Conservation (phyloP, 2,329 filamentous ascomycete genomes). For the Monosporascus ibericus region DNA sequence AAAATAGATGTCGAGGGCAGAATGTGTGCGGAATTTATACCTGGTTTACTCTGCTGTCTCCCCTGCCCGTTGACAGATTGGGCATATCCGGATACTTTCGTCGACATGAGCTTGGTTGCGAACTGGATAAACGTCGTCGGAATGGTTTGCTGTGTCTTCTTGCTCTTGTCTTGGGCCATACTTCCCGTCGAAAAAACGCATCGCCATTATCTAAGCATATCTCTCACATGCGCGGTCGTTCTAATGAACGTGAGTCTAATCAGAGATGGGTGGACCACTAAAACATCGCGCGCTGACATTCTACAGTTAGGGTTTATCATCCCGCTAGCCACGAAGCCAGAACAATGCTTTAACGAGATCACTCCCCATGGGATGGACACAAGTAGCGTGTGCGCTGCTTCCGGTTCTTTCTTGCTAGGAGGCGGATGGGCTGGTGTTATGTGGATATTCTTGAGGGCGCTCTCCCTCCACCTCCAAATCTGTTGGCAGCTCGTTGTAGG, state of each 20-base stretch:
- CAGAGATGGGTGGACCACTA: background rate
- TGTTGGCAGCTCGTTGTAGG: slow-evolving; percentile 95
- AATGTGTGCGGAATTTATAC: slow-evolving; percentile 43
- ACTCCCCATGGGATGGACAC: slow-evolving; percentile 91
- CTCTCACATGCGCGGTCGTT: slow-evolving; percentile 67
- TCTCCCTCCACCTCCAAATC: slow-evolving; percentile 94
- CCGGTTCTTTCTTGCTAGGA: slow-evolving; percentile 77
- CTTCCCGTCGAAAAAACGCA: slow-evolving; percentile 85
- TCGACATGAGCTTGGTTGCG: slow-evolving; percentile 55
- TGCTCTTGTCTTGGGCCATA: slow-evolving; percentile 72
- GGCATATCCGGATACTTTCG: slow-evolving; percentile 57
- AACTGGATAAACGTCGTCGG: slow-evolving; percentile 78
- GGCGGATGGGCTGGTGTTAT: slow-evolving; percentile 80
- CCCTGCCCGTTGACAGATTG: slow-evolving; percentile 85
- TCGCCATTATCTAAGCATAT: slow-evolving; percentile 89
- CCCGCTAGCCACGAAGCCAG: slow-evolving; percentile 69
- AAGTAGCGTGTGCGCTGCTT: slow-evolving; percentile 76
- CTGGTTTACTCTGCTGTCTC: slow-evolving; percentile 66
- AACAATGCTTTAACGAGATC: slow-evolving; percentile 83
- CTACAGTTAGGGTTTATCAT: slow-evolving; percentile 80
- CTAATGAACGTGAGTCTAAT: slow-evolving; percentile 67
- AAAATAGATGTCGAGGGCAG: slow-evolving; percentile 46
- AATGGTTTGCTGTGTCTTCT: slow-evolving; percentile 64
- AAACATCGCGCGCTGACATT: slow-evolving; percentile 1
- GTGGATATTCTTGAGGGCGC: slow-evolving; percentile 85